phyloP scores from a whole-genome alignment of 176 grass and related monocot species.

The Paspalum notatum region DNA sequence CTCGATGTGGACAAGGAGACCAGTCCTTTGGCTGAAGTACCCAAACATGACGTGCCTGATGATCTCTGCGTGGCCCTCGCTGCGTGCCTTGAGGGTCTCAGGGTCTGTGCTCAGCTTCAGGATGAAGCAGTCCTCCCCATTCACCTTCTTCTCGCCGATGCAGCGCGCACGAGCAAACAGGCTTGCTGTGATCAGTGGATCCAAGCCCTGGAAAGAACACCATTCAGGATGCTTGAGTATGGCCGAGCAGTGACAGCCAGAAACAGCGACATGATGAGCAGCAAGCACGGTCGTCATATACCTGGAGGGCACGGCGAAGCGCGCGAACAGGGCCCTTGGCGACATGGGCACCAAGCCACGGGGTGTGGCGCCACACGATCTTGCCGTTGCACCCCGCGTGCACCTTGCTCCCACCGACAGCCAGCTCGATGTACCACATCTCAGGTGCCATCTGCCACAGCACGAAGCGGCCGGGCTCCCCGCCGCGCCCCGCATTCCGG shows the following conservation, averaged over 20 bases:
- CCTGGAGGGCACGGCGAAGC: constrained; percentile 76
- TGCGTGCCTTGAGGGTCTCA: constrained; percentile 57
- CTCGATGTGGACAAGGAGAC: constrained; percentile 73
- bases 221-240: neutral
- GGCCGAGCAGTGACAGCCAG: neutral
- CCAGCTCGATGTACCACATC: constrained; percentile 78
- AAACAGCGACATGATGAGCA: neutral
- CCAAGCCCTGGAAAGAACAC: constrained; percentile 62
- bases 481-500: constrained; percentile 42
- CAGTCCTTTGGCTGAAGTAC: constrained; percentile 80
- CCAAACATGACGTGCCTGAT: constrained; percentile 74
- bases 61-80: constrained; percentile 60
- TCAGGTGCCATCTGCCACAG: constrained; percentile 81
- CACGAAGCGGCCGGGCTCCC: constrained; percentile 63
- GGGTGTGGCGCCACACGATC: constrained; percentile 71
- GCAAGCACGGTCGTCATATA: neutral
- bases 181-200: constrained; percentile 61
- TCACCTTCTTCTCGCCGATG: constrained; percentile 75
- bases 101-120: constrained; percentile 63
- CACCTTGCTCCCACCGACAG: constrained; percentile 69
- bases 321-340: constrained; percentile 73
- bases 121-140: constrained; percentile 78
- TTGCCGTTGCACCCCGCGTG: constrained; percentile 70
- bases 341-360: constrained; percentile 53
- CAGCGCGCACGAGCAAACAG: constrained; percentile 67